phyloP scores from a whole-genome alignment of 495 filamentous ascomycete genomes.

The Copromyces sp. region DNA sequence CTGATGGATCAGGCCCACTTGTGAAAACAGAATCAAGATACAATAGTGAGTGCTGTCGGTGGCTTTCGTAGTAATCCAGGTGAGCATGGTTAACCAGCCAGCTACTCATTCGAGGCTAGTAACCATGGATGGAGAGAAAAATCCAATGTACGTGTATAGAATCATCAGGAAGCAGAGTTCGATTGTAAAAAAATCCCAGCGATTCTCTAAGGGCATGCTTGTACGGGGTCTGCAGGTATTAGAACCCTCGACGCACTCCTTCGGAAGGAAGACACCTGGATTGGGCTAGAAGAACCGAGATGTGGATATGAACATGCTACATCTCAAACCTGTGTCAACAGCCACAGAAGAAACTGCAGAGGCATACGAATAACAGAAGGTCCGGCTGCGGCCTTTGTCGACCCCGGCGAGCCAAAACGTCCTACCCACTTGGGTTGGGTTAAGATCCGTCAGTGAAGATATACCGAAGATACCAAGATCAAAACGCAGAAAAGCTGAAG shows the following conservation, averaged over 20 bases:
- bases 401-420: neutral
- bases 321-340: neutral
- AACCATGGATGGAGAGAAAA: neutral
- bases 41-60: neutral
- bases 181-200: neutral
- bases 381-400: neutral
- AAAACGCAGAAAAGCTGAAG: neutral
- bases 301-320: neutral
- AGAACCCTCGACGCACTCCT: neutral
- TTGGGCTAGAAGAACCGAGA: neutral
- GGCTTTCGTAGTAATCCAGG: neutral
- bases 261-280: neutral
- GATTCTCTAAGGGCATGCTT: neutral
- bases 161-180: neutral
- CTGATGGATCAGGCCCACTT: neutral
- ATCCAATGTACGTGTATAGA: neutral
- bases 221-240: neutral
- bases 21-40: neutral
- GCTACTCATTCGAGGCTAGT: neutral
- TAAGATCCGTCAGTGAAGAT: neutral
- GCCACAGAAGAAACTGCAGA: neutral
- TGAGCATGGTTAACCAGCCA: neutral
- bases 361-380: neutral
- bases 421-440: neutral
- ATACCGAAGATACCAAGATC: neutral